phyloP scores from a whole-genome alignment of 2,329 filamentous ascomycete species.

The Microdochium bolleyi region DNA sequence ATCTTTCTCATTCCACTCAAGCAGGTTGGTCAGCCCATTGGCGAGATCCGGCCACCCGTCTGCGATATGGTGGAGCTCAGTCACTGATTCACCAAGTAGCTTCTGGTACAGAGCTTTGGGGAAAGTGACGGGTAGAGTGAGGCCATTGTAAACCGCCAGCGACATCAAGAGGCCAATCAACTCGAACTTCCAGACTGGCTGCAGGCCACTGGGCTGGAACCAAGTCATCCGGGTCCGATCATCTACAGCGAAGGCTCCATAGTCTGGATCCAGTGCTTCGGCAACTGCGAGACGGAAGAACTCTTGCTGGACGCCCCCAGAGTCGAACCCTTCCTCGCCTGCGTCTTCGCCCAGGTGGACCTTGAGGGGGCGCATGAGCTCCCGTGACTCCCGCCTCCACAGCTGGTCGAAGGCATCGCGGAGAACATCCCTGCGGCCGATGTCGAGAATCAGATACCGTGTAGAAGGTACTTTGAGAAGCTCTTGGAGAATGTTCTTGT shows the following conservation, averaged over 20 bases:
- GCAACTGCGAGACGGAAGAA: conserved; percentile 83
- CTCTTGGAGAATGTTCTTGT: conserved; percentile 54
- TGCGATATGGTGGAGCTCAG: conserved; percentile 65
- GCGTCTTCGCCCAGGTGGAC: conserved; percentile 75
- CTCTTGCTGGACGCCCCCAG: conserved; percentile 92
- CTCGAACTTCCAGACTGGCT: conserved; percentile 85
- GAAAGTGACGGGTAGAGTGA: conserved; percentile 85
- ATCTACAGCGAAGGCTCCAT: conserved; percentile 76
- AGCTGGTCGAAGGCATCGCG: conserved; percentile 77
- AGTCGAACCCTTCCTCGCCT: conserved; percentile 85
- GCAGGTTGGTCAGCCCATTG: conserved; percentile 62
- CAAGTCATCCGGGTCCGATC: conserved; percentile 70
- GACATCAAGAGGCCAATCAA: conserved; percentile 82
- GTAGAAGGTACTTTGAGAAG: conserved; percentile 59
- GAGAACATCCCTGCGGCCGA: conserved; percentile 60
- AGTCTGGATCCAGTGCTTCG: conserved; percentile 69
- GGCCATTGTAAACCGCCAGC: conserved; percentile 84
- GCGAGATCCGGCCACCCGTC: conserved; percentile 84
- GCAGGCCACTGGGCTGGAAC: conserved; percentile 77
- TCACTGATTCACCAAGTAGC: conserved; percentile 61
- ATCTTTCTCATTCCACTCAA: conserved; percentile 68
- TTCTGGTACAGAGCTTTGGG: conserved; percentile 78
- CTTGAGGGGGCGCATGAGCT: conserved; percentile 79
- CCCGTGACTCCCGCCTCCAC: conserved; percentile 76
- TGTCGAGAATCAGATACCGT: conserved; percentile 62